Evolutionary conservation across 331 rosid species (phyloP), one percentile per base, ranked within the genome.

Genomic region (Malus hybrid): DNA sequence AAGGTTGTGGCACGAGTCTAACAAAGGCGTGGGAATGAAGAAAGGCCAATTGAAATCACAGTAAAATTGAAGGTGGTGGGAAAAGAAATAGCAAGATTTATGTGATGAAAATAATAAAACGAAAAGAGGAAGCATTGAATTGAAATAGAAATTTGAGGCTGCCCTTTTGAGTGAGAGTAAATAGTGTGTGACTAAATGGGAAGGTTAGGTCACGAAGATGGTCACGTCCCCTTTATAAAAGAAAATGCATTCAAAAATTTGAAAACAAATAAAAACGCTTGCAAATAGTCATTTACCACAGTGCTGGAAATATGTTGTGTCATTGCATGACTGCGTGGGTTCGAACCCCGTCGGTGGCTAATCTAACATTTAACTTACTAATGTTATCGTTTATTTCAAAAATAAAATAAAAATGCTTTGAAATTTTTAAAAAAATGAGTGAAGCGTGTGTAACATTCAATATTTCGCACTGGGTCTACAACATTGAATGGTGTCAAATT

Each of bases 171-270:
- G 42, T 62, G 61, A 60, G 29, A 6, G 57, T 52, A 10, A 52
- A 52, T 52, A 16, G 20, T 18, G 57, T 6, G 1, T 52, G 57
- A 19, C 65, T n/a, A 34, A 14, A 29, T 39, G 34, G 72, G 80
- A 73, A 76, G 76, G 87, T 90, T 76, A 70, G 73, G 75, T 93
- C 97, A 93, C 96, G 94, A 79, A 87, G 86, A 82, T 85, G 76
- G 68, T 76, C 85, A 78, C 73, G 87, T 75, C 52, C 68, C 74
- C 85, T 85, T 92, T 32, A 32, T 22, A 52, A 52, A 7, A 6
- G 1, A 18, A 18, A 16, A 6, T 0, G 22, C 4, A 4, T 86
- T 87, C 84, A 85, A 87, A 85, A 69, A 12, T 65, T 69, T 76
- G 79, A 73, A 67, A 56, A 20, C 67, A 42, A n/a, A 34, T 15